Evolutionary conservation across 2,329 filamentous ascomycete genomes (phyloP).

Genomic region (Pseudocercospora macadamiae): DNA sequence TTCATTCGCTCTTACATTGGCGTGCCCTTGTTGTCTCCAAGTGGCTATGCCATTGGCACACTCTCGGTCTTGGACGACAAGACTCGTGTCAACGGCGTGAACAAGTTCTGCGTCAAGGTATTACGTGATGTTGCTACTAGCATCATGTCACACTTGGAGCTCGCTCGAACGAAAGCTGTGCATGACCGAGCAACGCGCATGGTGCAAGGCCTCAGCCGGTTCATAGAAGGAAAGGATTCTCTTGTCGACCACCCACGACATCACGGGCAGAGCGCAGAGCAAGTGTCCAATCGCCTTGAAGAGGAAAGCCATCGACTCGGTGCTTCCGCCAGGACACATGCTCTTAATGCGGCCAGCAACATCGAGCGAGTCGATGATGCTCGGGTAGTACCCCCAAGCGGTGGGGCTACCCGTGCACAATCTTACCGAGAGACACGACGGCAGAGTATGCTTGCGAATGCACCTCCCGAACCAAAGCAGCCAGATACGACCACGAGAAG

Average conservation of each 20-base stretch:
- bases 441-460: neutral
- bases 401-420: neutral
- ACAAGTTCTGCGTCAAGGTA: slow-evolving; percentile 53
- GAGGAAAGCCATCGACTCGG: neutral
- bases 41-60: slow-evolving; percentile 60
- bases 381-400: neutral
- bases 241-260: slow-evolving; percentile 26
- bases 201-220: slow-evolving; percentile 58
- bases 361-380: slow-evolving; percentile 9
- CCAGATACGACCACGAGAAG: neutral
- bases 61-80: slow-evolving; percentile 62
- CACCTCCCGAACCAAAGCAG: neutral
- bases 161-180: slow-evolving; percentile 54
- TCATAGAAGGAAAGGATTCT: slow-evolving; percentile 36
- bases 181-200: slow-evolving; percentile 57
- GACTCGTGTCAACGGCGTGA: slow-evolving; percentile 53
- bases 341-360: slow-evolving; percentile 13
- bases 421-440: neutral
- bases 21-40: slow-evolving; percentile 64
- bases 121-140: slow-evolving; percentile 61
- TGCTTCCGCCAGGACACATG: slow-evolving; percentile 10
- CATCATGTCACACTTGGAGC: slow-evolving; percentile 64
- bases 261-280: neutral
- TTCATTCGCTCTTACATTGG: slow-evolving; percentile 55
- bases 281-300: neutral